Percentiles rank a stretch among this genome's conserved stretches.
Conservation (phyloP, 148 eudicot genomes). For the Polygonum maritimum region DNA sequence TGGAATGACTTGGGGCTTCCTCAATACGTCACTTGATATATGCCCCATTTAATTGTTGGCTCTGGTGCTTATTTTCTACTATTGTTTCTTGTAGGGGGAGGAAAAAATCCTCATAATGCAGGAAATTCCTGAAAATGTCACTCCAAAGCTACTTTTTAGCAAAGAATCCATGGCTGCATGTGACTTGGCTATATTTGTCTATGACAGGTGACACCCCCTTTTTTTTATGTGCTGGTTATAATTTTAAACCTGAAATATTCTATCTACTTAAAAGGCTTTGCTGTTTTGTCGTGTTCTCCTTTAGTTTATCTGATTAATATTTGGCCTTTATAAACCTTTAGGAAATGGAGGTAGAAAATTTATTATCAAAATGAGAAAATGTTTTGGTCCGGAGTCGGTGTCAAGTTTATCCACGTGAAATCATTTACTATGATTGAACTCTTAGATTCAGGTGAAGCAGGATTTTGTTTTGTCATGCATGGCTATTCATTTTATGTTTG, state of each 20-base stretch:
- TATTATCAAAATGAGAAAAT: neutral
- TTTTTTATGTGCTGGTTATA: neutral
- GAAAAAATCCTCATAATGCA: constrained; percentile 63
- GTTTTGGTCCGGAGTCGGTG: neutral
- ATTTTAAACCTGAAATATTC: neutral
- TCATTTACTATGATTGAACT: neutral
- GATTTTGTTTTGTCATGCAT: neutral
- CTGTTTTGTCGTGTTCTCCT: neutral
- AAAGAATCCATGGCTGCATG: constrained; percentile 74
- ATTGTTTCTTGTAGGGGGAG: constrained; percentile 40
- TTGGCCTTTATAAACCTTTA: neutral
- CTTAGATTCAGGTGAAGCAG: neutral
- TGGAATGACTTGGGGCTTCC: neutral
- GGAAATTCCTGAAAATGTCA: constrained; percentile 71
- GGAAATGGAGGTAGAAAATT: neutral
- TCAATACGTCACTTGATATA: neutral
- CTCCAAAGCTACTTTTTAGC: constrained; percentile 36
- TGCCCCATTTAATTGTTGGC: neutral
- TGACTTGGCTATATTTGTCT: constrained; percentile 75
- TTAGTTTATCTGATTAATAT: neutral
- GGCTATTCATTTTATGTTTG: neutral
- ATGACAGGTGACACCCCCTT: constrained; percentile 51
- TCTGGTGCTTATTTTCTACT: neutral
- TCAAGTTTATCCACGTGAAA: neutral
- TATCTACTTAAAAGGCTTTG: neutral